Evolutionary conservation across 495 filamentous ascomycete genomes (phyloP), one percentile per base, ranked within the genome.

Genomic region (Glonium stellatum): DNA sequence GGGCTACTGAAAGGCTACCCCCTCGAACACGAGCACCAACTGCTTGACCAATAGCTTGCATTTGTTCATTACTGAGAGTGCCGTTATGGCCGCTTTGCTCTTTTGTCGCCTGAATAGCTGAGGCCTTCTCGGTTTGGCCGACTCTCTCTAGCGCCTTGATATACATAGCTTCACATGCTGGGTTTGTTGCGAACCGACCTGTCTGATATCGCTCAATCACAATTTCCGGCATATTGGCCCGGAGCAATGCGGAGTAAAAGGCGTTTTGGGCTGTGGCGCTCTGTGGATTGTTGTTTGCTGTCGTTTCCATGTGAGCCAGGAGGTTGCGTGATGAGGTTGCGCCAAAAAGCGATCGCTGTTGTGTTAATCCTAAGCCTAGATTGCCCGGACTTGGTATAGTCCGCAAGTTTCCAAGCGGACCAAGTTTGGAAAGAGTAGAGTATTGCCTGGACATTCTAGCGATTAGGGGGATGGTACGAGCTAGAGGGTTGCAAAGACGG

Each of bases 201-300:
- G 84, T 89, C 63, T 89, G 85, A 71, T 95, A 91, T 64, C 93
- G 79, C 70, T 97, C 91, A 42, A 95, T 79, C 31, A 97, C 77
- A 52, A 97, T 96, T 6, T 88, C 85, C 5, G 93, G 88, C 85
- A 96, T 91, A 68, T 95, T 89, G 11, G 90, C 90, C 63, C 84
- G 86, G 22, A 97, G 76, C n/a, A 97, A 82, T 36, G 89, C 85
- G 67, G 90, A 84, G 72, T 98, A 98, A 71, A 98, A 96, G 21
- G 88, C 84, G 73, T 90, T 91, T 73, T 98, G 93, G 15, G 89
- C 85, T 25, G 84, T 86, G 13, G 90, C 82, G 72, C 87, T 96
- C 63, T 79, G 83, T 2, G 93, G 88, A 65, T 95, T 92, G 75
- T 88, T 87, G 72, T 96, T 97, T 37, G 93, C 95, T 23, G 87